Evolutionary conservation across 257 asterid species (phyloP).

Genomic region (Primulina eburnea): DNA sequence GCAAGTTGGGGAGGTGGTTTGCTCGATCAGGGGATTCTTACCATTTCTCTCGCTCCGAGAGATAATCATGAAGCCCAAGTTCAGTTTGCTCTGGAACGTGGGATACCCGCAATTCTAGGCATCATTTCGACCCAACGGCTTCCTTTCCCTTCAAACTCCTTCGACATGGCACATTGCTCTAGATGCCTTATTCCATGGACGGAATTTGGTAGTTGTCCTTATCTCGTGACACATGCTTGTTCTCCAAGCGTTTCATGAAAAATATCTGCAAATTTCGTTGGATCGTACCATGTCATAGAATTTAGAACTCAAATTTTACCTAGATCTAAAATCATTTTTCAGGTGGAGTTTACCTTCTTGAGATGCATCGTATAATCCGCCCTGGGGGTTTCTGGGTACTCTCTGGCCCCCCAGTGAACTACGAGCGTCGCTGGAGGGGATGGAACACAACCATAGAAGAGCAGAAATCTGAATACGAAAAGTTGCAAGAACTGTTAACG

Average conservation of each 20-base stretch:
- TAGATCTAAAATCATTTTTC: constrained; percentile 13
- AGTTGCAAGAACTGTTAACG: constrained; percentile 39
- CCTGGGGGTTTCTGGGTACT: constrained; percentile 64
- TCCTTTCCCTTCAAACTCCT: constrained; percentile 56
- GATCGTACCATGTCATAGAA: background rate
- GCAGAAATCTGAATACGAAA: constrained; percentile 37
- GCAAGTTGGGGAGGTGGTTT: constrained; percentile 64
- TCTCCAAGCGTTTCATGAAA: background rate
- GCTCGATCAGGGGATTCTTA: constrained; percentile 47
- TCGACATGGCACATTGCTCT: constrained; percentile 65
- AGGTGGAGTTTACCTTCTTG: constrained; percentile 61
- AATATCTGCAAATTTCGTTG: background rate
- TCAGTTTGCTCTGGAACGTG: constrained; percentile 60
- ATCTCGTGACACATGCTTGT: background rate
- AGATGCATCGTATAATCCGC: constrained; percentile 55
- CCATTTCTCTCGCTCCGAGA: constrained; percentile 62
- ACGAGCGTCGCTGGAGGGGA: constrained; percentile 45
- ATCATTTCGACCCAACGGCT: constrained; percentile 49
- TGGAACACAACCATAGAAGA: constrained; percentile 59
- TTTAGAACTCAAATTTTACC: constrained; percentile 2
- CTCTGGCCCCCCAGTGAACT: constrained; percentile 61
- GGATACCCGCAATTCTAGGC: constrained; percentile 59
- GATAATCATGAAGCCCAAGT: constrained; percentile 65
- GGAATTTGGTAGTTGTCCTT: constrained; percentile 40
- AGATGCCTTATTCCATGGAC: constrained; percentile 62